Conservation (phyloP, 2,329 filamentous ascomycete species). For the Coniochaeta prunicola region DNA sequence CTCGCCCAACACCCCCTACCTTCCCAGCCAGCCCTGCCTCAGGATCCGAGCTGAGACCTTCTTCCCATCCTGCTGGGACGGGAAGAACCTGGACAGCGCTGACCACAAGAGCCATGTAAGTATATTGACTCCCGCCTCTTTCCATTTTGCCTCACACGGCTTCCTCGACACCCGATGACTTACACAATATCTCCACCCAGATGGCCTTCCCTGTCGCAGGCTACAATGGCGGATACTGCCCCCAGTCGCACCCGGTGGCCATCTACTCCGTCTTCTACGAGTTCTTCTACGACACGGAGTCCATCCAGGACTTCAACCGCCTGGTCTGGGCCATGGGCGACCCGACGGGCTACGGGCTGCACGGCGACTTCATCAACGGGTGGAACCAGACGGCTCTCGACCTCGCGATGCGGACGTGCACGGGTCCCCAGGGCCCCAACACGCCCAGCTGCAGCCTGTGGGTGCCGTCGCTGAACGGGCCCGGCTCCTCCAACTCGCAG, state of each 20-base stretch:
- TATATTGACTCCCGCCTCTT: neutral
- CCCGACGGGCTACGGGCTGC: neutral
- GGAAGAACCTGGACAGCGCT: slow-evolving; percentile 3
- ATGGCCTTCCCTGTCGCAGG: neutral
- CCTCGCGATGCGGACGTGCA: neutral
- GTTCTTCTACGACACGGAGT: neutral
- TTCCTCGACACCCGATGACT: neutral
- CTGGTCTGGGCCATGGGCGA: slow-evolving; percentile 1
- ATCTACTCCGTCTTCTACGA: neutral
- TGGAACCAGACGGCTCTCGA: neutral
- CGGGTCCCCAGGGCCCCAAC: neutral
- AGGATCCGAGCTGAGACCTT: slow-evolving; percentile 3
- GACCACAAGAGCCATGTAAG: slow-evolving; percentile 4
- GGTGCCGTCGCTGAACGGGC: neutral
- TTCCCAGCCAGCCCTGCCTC: slow-evolving; percentile 1
- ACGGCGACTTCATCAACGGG: neutral
- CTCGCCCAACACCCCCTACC: slow-evolving; percentile 2
- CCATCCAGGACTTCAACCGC: neutral
- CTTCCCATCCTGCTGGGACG: slow-evolving; percentile 9
- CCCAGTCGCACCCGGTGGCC: neutral
- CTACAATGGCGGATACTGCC: neutral
- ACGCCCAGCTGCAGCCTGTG: neutral
- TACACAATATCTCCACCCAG: neutral
- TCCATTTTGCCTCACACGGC: too few species aligned
- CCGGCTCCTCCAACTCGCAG: neutral